Base-by-base conservation (phyloP, 2,329 filamentous ascomycete species). In the Aspergillus awamori region DNA sequence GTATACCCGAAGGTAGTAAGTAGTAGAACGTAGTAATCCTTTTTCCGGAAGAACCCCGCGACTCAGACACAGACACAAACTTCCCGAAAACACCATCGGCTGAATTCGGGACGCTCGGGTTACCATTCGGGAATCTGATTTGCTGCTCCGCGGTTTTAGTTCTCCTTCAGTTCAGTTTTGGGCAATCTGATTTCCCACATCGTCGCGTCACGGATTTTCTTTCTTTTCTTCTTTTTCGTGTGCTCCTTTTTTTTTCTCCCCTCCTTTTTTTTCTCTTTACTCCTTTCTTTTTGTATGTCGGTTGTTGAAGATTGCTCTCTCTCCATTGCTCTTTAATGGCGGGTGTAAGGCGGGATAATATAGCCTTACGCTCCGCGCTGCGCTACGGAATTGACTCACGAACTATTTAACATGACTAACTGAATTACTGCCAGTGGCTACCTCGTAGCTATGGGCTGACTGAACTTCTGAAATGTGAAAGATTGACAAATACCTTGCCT, bases 91-190 rank as follows among this genome's bases (percentile, higher is more conserved):
- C 22, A 11, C 28, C 22, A 57, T 66, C 68, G 68, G 68, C 62
- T n/a, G 65, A 67, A 63, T 43, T 63, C 68, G 67, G 68, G 67
- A 66, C 51, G 56, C 4, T 52, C 53, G 48, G 49, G 57, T 43
- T 33, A 43, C 28, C 36, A 47, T n/a, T 59, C 65, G 60, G 65
- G 58, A 64, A 63, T 63, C 58, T 65, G 61, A 62, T 67, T 67
- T 65, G 56, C 60, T 59, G 33, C 60, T 58, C 36, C 26, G 22
- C 55, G 36, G 20, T 53, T 38, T 53, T 38, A 33, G 30, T 53
- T 53, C 51, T 57, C 49, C 17, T 57, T 36, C 56, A 54, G 33
- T 33, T 58, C 45, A 53, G 39, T 26, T 33, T 55, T 58, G 41
- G 39, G 33, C 33, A 36, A 36, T 36, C 11, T 11, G 33, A 13